Evolutionary conservation across 2,329 filamentous ascomycete genomes (phyloP), one percentile per base, ranked within the genome.

Genomic region (Didymella pomorum): DNA sequence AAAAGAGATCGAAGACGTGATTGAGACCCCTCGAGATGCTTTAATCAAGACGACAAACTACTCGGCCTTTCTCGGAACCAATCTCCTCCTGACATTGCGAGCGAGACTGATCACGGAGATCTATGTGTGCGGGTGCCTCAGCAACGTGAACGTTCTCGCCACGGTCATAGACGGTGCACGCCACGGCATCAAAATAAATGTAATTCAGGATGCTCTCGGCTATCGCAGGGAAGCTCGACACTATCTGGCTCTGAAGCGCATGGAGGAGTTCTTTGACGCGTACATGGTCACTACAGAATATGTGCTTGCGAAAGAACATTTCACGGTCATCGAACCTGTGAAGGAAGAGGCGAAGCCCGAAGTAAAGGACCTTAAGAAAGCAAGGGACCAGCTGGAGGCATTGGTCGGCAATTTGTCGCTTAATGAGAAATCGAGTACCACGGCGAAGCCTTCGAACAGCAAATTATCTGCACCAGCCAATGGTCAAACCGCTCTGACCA

Each of bases 141-240:
- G 89, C 42, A 97, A 98, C 70, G 82, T 96, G 33, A 93, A 93
- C 29, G 88, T 98, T 45, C 93, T 95, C 72, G 94, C 95, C 8
- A 97, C 94, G 1, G 93, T 93, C 3, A 83, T 96, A 62, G 95
- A 97, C 71, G 95, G 94, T 11, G 93, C 92, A 1, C 86, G 90
- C 20, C 90, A 97, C 75, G 95, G 93, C 4, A 88, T 96, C 70
- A 83, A 87, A n/a, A 92, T 97, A 70, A 95, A 90, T 5, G 81
- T 98, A 12, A 81, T 98, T 37, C 89, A 95, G 51, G 93, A 98
- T 74, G 97, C 93, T 75, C 87, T 96, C 54, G 93, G 93, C 11
- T 97, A 89, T 71, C 87, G 91, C 45, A 87, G 82, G 66, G 85
- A 87, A 57, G 76, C 81, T 18, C 86, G 92, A 42, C 92, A 96